These are phyloP conservation scores for Penstemon barbatus DNA, from an alignment of 257 asterid genomes.

Conservation along the genomic window DNA sequence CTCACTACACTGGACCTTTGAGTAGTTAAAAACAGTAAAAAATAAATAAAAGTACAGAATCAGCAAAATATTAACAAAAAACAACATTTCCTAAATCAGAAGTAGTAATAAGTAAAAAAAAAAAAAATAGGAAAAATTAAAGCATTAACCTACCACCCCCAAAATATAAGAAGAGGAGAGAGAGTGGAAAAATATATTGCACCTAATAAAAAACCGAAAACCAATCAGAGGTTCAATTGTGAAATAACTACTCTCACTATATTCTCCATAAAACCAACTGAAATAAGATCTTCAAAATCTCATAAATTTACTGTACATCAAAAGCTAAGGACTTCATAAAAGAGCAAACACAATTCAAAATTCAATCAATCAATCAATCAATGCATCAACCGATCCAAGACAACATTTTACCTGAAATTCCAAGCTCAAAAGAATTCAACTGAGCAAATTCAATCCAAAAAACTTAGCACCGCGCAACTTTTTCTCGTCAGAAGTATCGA, in stretches of 20 bases:
- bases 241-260: too few relatives aligned
- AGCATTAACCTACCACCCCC: constrained; percentile 7
- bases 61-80: constrained; percentile 6
- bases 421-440: neutral
- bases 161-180: neutral
- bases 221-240: too few relatives aligned
- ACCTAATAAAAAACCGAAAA: too few relatives aligned
- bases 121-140: neutral
- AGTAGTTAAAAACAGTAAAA: neutral
- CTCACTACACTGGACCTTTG: neutral
- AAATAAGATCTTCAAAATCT: constrained; percentile 21
- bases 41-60: constrained; percentile 2
- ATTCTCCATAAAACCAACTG: constrained; percentile 2
- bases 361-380: neutral
- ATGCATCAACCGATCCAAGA: constrained; percentile 20
- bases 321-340: neutral
- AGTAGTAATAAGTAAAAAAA: too few relatives aligned
- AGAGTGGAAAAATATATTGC: too few relatives aligned
- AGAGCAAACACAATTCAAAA: constrained; percentile 15
- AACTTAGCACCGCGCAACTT: neutral
- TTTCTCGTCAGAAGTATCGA: neutral
- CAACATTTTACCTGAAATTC: constrained; percentile 3
- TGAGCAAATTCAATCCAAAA: constrained; percentile 4
- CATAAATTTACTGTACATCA: neutral
- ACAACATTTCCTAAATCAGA: neutral